Conservation (phyloP, 371 early-diverging fungal species). For the Phascolomyces articulosus region DNA sequence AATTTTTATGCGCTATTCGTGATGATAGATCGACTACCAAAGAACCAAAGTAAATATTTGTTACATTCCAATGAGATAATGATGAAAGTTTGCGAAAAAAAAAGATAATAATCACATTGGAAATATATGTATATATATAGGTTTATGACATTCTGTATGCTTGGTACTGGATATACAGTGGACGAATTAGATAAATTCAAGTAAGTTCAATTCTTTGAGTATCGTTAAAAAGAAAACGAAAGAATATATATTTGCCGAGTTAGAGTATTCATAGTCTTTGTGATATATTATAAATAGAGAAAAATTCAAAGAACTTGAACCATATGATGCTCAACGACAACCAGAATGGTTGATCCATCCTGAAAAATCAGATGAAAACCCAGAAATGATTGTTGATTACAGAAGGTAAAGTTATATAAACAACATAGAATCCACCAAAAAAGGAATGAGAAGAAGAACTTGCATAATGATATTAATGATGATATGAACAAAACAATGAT, state of each 20-base stretch:
- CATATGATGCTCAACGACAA: conserved; percentile 45
- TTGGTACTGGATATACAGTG: conserved; percentile 72
- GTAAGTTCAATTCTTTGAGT: conserved; percentile 16
- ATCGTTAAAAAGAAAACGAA: background rate
- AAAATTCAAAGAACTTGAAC: conserved; percentile 16
- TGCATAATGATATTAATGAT: too few species aligned
- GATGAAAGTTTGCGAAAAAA: too few species aligned
- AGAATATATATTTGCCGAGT: too few species aligned
- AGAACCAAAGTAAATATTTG: background rate
- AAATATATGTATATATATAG: conserved; percentile 20
- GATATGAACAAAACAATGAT: too few species aligned
- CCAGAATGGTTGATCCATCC: conserved; percentile 67
- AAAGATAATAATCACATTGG: too few species aligned
- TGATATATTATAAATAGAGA: conserved; percentile 11
- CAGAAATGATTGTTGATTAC: conserved; percentile 66
- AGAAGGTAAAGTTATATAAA: conserved; percentile 51
- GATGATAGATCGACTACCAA: conserved; percentile 47
- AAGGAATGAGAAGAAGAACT: background rate
- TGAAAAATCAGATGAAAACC: conserved; percentile 59
- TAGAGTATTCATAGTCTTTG: too few species aligned
- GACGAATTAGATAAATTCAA: conserved; percentile 53
- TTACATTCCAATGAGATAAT: too few species aligned
- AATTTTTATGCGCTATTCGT: conserved; percentile 70
- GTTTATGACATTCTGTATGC: conserved; percentile 65
- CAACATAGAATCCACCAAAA: too few species aligned